These are phyloP conservation scores for Boechera stricta DNA, from an alignment of 345 rosid genomes.

Conservation along the genomic window DNA sequence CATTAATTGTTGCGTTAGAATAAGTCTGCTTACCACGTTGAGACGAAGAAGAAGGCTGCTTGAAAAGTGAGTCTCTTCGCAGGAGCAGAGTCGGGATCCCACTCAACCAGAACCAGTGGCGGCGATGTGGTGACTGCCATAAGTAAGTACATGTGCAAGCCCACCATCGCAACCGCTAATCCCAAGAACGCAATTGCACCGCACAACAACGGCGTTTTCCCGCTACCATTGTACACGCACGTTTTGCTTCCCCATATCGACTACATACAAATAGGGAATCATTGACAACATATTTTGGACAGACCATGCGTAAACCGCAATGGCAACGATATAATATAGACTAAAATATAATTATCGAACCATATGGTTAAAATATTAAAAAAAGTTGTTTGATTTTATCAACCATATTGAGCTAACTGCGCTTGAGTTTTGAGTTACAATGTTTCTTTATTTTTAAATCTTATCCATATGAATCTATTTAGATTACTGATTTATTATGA, in stretches of 20 bases:
- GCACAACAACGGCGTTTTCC: slow-evolving; percentile 73
- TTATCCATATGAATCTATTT: not conserved
- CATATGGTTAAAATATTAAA: no score
- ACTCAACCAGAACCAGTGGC: slow-evolving; percentile 51
- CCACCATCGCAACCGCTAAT: slow-evolving; percentile 71
- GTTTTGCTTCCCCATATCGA: slow-evolving; percentile 55
- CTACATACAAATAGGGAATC: slow-evolving; percentile 46
- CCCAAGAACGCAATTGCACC: slow-evolving; percentile 64
- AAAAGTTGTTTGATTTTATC: no score
- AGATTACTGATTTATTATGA: not conserved
- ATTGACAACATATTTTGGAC: not conserved
- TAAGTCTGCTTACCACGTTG: slow-evolving; percentile 64
- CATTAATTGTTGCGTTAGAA: not conserved
- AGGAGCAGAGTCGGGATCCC: slow-evolving; percentile 57
- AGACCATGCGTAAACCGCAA: not conserved
- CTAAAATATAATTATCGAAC: no score
- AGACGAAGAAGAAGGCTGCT: slow-evolving; percentile 77
- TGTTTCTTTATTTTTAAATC: not conserved
- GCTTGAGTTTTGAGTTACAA: not conserved
- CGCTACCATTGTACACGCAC: slow-evolving; percentile 76
- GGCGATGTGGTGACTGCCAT: slow-evolving; percentile 71
- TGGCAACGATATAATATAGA: no score
- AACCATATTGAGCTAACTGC: not conserved
- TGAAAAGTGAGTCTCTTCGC: slow-evolving; percentile 60
- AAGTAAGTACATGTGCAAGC: slow-evolving; percentile 66